Evolutionary conservation across 768 basidiomycete species (phyloP), one percentile per base, ranked within the genome.

Genomic region (Cystobasidium tubakii): DNA sequence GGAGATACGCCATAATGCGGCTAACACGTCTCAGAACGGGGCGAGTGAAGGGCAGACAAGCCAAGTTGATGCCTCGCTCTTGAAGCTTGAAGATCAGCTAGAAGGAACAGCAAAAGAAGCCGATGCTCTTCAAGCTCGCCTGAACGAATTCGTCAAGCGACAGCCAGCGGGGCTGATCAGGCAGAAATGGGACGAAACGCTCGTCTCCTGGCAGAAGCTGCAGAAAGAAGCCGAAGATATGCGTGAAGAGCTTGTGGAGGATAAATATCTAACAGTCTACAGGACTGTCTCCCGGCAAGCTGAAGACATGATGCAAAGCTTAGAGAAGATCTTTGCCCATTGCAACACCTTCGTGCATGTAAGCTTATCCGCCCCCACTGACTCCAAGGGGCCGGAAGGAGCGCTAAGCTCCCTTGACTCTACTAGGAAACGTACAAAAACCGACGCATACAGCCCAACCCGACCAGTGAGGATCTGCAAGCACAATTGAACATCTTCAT

Each of bases 301-400:
- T 53, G 91, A 93, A 80, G 92, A 91, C 29, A 96, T 98, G 95
- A 95, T 98, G 92, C 87, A 87, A 33, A 91, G 90, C 79, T 82
- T 99, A 77, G 91, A 97, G 83, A 98, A 95, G 81, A 92, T 90
- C 10, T 88, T 95, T 54, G 88, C 27, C 0, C 77, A 78, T 31
- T 72, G 76, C 54, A 72, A 77, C 43, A 62, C 65, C 23, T 77
- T 77, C 31, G 66, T 77, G 3, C 89, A 87, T 85, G 89, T 67
- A 91, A 83, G 87, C 90, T 9, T 9, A 19, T 60, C 27, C n/a
- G n/a, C n/a, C n/a, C n/a, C n/a, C n/a, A n/a, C n/a, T n/a, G n/a
- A n/a, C n/a, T n/a, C n/a, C n/a, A n/a, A n/a, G n/a, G n/a, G n/a
- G n/a, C n/a, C n/a, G n/a, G n/a, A n/a, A n/a, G n/a, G n/a, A n/a